phyloP scores from a whole-genome alignment of 2,329 filamentous ascomycete species.

The Neoarthrinium moseri region DNA sequence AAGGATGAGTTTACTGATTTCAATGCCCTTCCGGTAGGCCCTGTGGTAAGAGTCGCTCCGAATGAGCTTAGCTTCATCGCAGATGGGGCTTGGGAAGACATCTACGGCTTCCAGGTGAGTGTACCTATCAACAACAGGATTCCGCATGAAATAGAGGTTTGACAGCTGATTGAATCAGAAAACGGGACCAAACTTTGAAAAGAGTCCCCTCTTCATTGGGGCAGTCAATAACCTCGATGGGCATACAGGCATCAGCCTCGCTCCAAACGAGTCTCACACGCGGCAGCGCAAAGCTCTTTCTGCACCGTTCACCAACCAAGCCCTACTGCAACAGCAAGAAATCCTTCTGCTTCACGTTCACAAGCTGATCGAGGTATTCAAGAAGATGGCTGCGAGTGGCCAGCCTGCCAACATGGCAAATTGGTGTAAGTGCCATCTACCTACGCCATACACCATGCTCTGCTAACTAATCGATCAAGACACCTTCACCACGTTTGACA shows the following conservation, averaged over 20 bases:
- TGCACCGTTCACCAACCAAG: conserved; percentile 23
- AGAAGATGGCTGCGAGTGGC: conserved; percentile 5
- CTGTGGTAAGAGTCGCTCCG: conserved; percentile 24
- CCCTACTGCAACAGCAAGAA: conserved; percentile 20
- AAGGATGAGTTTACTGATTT: no score
- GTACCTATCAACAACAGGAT: neutral
- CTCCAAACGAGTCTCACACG: conserved; percentile 18
- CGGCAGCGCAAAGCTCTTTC: conserved; percentile 24
- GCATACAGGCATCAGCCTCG: conserved; percentile 16
- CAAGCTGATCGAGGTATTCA: conserved; percentile 19
- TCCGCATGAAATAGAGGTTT: no score
- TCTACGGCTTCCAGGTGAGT: conserved; percentile 24
- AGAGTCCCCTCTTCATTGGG: conserved; percentile 23
- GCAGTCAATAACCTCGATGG: conserved; percentile 15
- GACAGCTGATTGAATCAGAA: conserved; percentile 8
- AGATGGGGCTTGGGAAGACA: conserved; percentile 25
- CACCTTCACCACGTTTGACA: conserved; percentile 21
- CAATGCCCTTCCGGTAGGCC: no score
- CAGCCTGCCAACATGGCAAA: conserved; percentile 18
- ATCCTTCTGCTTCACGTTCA: conserved; percentile 21
- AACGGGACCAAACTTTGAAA: conserved; percentile 22
- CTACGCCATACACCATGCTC: neutral
- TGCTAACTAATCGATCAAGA: conserved; percentile 6
- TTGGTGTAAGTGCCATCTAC: conserved; percentile 17
- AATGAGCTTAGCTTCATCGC: conserved; percentile 26